Evolutionary conservation across 768 basidiomycete species (phyloP), one percentile per base, ranked within the genome.

Genomic region (Amanita subjunquillea): DNA sequence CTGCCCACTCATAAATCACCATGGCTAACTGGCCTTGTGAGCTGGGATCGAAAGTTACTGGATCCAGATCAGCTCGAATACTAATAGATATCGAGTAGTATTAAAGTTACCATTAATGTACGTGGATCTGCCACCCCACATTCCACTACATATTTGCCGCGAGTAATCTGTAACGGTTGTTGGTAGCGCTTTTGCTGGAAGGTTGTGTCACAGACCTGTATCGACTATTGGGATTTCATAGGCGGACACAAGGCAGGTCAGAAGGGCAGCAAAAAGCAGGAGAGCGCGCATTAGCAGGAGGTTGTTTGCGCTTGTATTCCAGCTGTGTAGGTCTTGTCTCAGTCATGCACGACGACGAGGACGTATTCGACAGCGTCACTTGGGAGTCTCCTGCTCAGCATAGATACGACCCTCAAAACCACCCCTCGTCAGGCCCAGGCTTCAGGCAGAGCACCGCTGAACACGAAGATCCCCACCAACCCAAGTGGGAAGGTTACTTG

Each of bases 1-100:
- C 96, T 27, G 74, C 65, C 94, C 94, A 99, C 69, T 98, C 95
- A 62, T 97, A 99, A 22, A 99, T 82, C 50, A 95, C 87, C 77
- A 96, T 83, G 25, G 95, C 91, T 17, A 96, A 72, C 67, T 95
- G 89, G 36, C 95, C 95, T 60, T 83, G 73, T 3, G 92, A 92
- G 4, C 74, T 60, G 15, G 72, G 64, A 59, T 89, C 82, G 69
- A 97, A 98, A 3, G 83, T 82, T 55, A 95, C 84, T 87, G 55
- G 20, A 52, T 43, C 25, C 48, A 50, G 36, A 36, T 54, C 48
- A 62, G 45, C 27, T 46, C 51, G 51, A 25, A 37, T 9, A 4
- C 8, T 30, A 30, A 9, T 12, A 22, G 2, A 20, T 41, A 15
- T 53, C 2, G 46, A 38, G 9, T 22, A n/a, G 20, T n/a, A 44